Base-by-base conservation (phyloP, 2,329 filamentous ascomycete genomes). In the Stenocarpella maydis region DNA sequence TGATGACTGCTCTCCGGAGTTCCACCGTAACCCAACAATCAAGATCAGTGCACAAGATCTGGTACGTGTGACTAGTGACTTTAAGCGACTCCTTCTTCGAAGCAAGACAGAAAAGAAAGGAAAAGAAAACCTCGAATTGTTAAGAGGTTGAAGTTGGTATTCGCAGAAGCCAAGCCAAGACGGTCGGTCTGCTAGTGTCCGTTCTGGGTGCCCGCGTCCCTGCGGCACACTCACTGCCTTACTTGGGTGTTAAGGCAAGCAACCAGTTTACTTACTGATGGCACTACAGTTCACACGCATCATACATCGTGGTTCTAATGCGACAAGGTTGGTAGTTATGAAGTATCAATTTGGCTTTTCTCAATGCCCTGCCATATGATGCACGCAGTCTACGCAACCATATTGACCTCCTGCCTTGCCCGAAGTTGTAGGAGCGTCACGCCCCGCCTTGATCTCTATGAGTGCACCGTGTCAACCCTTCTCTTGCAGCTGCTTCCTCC, bases 11-110 rank as follows among this genome's bases (percentile, higher is more conserved):
- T 55, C n/a, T 19, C 39, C 61, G 61, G 54, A 54, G 67, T 66
- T 66, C 69, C 63, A 70, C 69, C 28, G 65, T 55, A 49, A 54
- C 65, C 53, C 65, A 60, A 21, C 43, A 60, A 43, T 43, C 55
- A 21, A 45, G 24, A 26, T 24, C 34, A 24, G 31, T 41, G 65
- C 31, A 58, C 65, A 41, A 6, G 17, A 17, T 50, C 21, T 45
- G 4, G 5, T 37, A 37, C 34, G 34, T 37, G 24, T 28, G n/a
- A 12, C 15, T 14, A 21, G 24, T 28, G 52, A 26, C 15, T 21
- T 14, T 19, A 26, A 10, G 24, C 21, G 15, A 19, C n/a, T 63
- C 24, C 28, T 49, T 19, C 24, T n/a, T n/a, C 34, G 31, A n/a
- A 31, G 5, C 5, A 37, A 4, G 9, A 9, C 4, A 34, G 9